Evolutionary conservation across 352 stramenopile genomes (phyloP).

Genomic region (Globisporangium echinulatum): DNA sequence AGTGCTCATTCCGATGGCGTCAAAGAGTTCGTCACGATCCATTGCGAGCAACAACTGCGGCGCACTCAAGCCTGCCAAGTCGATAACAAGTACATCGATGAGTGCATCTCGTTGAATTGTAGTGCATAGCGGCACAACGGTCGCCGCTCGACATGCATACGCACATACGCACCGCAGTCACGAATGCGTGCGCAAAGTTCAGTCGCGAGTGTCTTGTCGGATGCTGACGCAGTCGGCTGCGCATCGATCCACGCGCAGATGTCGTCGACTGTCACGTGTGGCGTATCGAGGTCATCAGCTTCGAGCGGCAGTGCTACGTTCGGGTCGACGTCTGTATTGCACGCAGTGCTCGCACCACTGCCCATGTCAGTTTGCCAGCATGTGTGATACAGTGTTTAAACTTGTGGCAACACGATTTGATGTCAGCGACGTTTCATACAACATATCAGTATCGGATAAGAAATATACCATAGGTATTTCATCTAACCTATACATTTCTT

Average conservation of each 20-base stretch:
- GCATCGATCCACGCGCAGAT: constrained; percentile 26
- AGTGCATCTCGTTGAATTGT: not conserved
- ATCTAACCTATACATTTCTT: too few species aligned
- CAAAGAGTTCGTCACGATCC: constrained; percentile 22
- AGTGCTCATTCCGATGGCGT: constrained; percentile 3
- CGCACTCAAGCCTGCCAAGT: constrained; percentile 11
- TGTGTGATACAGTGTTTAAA: too few species aligned
- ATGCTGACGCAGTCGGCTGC: constrained; percentile 4
- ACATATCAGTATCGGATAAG: too few species aligned
- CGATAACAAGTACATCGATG: not conserved
- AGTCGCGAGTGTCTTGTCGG: constrained; percentile 1
- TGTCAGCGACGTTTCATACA: too few species aligned
- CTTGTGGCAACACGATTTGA: too few species aligned
- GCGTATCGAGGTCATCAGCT: not conserved
- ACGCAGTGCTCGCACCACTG: constrained; percentile 17
- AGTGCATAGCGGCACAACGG: too few species aligned
- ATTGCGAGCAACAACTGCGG: constrained; percentile 22
- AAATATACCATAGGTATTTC: too few species aligned
- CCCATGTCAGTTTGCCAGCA: constrained; percentile 12
- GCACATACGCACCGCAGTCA: constrained; percentile 10
- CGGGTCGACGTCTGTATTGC: not conserved
- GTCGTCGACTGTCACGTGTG: constrained; percentile 18
- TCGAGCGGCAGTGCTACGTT: constrained; percentile 4
- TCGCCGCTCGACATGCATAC: not conserved
- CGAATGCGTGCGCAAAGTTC: constrained; percentile 9